phyloP scores from a whole-genome alignment of 805 yeast genomes.

The Cyberlindnera saturnus region DNA sequence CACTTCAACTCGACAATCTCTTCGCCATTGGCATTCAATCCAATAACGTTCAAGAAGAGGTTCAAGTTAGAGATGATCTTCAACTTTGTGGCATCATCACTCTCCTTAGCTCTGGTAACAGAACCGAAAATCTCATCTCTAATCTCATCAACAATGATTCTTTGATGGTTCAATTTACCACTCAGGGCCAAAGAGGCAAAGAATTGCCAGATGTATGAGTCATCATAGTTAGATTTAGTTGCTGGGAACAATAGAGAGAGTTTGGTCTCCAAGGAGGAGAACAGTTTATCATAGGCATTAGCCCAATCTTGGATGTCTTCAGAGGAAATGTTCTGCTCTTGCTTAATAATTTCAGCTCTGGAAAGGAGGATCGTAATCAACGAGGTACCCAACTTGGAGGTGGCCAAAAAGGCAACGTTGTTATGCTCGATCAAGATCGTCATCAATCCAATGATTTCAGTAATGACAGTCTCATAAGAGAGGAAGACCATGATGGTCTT shows the following conservation, averaged over 20 bases:
- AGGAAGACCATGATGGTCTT: slow-evolving; percentile 80
- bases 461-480: slow-evolving; percentile 68
- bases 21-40: slow-evolving; percentile 83
- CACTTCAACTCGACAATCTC: slow-evolving; percentile 74
- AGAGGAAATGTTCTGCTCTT: slow-evolving; percentile 54
- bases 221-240: slow-evolving; percentile 28
- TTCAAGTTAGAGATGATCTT: slow-evolving; percentile 75
- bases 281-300: slow-evolving; percentile 72
- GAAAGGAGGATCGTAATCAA: slow-evolving; percentile 85
- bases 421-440: slow-evolving; percentile 65
- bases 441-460: slow-evolving; percentile 71
- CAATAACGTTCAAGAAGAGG: slow-evolving; percentile 93
- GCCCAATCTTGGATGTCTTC: slow-evolving; percentile 57
- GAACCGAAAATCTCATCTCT: slow-evolving; percentile 90
- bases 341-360: slow-evolving; percentile 85
- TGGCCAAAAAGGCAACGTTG: slow-evolving; percentile 47
- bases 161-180: slow-evolving; percentile 84
- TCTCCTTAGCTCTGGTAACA: slow-evolving; percentile 65
- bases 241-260: slow-evolving; percentile 81
- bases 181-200: slow-evolving; percentile 90
- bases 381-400: slow-evolving; percentile 77
- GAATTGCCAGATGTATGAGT: slow-evolving; percentile 85
- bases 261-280: slow-evolving; percentile 73
- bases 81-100: slow-evolving; percentile 36
- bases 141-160: slow-evolving; percentile 89